Conservation (phyloP, 2,329 filamentous ascomycete species). For the Calonectria montana region DNA sequence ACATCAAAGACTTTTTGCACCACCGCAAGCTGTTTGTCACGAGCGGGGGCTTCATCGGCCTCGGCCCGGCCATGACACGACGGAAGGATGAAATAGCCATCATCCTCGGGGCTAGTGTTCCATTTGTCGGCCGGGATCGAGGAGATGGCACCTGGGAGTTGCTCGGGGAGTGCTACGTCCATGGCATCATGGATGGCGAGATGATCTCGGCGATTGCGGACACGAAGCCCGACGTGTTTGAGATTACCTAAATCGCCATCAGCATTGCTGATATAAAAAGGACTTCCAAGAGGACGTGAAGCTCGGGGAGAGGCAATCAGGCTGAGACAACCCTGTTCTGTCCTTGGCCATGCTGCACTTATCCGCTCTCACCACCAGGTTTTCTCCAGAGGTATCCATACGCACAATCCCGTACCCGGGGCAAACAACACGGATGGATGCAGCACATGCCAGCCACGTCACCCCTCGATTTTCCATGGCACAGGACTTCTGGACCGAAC, state of each 20-base stretch:
- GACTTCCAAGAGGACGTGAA: not conserved
- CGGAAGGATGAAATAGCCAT: conserved; percentile 6
- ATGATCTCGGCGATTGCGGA: conserved; percentile 1
- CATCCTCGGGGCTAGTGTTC: conserved; percentile 9
- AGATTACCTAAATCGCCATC: not conserved
- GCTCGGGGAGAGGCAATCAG: not conserved
- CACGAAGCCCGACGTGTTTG: conserved; percentile 1
- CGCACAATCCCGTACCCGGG: not conserved
- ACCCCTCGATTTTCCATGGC: not conserved
- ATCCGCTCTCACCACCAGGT: not conserved
- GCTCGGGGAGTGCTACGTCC: conserved; percentile 8
- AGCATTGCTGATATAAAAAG: too few species aligned
- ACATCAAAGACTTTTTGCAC: conserved; percentile 10
- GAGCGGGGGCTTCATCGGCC: conserved; percentile 10
- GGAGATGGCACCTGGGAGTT: conserved; percentile 6
- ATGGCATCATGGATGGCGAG: conserved; percentile 13
- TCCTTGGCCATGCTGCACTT: not conserved
- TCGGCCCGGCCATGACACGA: conserved; percentile 12
- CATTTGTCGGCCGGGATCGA: conserved; percentile 5
- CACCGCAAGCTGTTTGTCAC: conserved; percentile 8
- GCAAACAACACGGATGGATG: not conserved
- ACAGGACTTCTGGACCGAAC: not conserved
- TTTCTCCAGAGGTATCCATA: not conserved
- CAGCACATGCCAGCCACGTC: not conserved
- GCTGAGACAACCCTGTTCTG: not conserved